Base-by-base conservation (phyloP, 495 filamentous ascomycete species). In the Coniosporium apollinis region DNA sequence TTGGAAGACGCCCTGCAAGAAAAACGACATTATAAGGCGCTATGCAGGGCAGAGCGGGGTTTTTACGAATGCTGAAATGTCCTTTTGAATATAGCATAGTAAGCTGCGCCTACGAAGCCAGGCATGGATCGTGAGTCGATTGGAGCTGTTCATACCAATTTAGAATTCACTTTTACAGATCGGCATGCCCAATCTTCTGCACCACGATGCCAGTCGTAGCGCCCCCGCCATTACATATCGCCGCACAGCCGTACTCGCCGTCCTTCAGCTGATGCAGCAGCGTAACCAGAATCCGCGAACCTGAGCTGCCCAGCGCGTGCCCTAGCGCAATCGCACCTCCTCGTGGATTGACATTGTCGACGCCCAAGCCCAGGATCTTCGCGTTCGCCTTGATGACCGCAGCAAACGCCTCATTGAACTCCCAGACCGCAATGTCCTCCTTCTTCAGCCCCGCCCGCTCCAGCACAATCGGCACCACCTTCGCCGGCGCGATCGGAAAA, bases 401-500 rank as follows among this genome's bases (percentile, higher is more conserved):
- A 10, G 87, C 87, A 54, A 97, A 97, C 0, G 89, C 89, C 54
- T 97, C 89, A 55, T 97, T 97, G 58, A 97, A 89, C 56, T 97
- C 89, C 86, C 87, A 94, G 2, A 93, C 59, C 2, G 85, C 74
- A 15, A 97, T 80, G 46, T 97, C 77, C 17, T 89, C 75, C 58
- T 82, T 78, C 31, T 70, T 78, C 42, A 97, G 82, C 5, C 87
- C 85, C 2, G 89, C 89, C 35, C 83, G 70, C 50, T 79, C 69
- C 29, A 97, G 60, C n/a, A 82, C 85, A 46, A 91, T 74, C 2
- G 86, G 83, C 1, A 97, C 86, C 0, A 86, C 89, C 52, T 89
- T 80, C 18, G 89, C 75, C 0, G 89, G 89, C 5, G 89, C 89
- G 15, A 94, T 64, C 15, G 89, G 87, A 63, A 97, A 97, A 59